A percentile compares a stretch with the other conserved stretches of the same genome.
These are phyloP conservation scores for Phytopythium oedochilum DNA, from an alignment of 352 stramenopile genomes.

Conservation along the genomic window DNA sequence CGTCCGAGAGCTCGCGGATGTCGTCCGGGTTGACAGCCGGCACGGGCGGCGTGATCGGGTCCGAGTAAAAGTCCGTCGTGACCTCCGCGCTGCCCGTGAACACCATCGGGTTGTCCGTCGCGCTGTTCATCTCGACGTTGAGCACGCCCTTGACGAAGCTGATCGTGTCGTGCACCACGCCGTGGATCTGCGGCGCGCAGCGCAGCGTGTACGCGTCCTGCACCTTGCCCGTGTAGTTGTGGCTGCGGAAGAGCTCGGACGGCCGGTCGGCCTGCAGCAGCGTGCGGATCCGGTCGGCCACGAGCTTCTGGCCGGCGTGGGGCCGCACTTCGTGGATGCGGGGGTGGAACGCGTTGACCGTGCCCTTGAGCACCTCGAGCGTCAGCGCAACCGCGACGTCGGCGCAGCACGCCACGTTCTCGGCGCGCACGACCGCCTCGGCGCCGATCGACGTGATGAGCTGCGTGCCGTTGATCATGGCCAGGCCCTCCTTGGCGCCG, in stretches of 20 bases:
- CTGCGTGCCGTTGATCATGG: conserved; percentile 91
- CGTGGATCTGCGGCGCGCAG: conserved; percentile 87
- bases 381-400: conserved; percentile 79
- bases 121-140: conserved; percentile 89
- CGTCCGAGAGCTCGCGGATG: conserved; percentile 57
- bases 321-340: conserved; percentile 84
- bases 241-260: conserved; percentile 83
- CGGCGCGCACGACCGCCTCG: conserved; percentile 71
- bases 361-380: conserved; percentile 86
- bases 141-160: conserved; percentile 82
- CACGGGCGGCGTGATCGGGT: conserved; percentile 10
- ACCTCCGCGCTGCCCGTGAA: conserved; percentile 70
- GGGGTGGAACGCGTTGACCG: conserved; percentile 85
- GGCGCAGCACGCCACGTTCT: conserved; percentile 71
- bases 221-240: conserved; percentile 87
- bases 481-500: conserved; percentile 85
- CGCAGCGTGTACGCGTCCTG: conserved; percentile 89
- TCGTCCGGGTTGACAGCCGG: conserved; percentile 20
- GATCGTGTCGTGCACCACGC: conserved; percentile 86
- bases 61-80: conserved; percentile 45
- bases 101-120: conserved; percentile 90
- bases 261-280: conserved; percentile 73
- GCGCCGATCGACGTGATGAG: conserved; percentile 85
- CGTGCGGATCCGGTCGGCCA: conserved; percentile 75
- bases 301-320: conserved; percentile 73